Evolutionary conservation across 1,284 basidiomycete genomes (phyloP).

Genomic region (Hemileia vastatrix): DNA sequence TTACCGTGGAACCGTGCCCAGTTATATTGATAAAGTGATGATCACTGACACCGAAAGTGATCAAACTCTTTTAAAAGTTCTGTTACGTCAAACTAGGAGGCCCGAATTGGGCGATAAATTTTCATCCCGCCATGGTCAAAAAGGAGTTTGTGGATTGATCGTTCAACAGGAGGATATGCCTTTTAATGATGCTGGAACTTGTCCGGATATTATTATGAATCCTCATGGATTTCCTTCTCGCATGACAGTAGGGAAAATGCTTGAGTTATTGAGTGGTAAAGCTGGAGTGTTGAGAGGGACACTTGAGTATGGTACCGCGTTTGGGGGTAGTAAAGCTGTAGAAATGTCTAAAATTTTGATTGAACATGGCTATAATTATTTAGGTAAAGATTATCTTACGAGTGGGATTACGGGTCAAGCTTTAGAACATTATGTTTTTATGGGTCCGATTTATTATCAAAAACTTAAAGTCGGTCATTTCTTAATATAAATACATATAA

Average conservation of each 20-base stretch:
- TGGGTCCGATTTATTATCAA: constrained; percentile 98
- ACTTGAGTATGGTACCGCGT: constrained; percentile 74
- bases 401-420: constrained; percentile 96
- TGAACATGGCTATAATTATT: constrained; percentile 91
- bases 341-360: constrained; percentile 95
- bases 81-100: constrained; percentile 89
- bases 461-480: constrained; percentile 47
- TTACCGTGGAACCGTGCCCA: constrained; percentile 75
- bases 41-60: constrained; percentile 88
- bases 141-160: constrained; percentile 96
- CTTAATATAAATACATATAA: not conserved
- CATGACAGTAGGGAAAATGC: constrained; percentile 99
- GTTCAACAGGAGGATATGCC: constrained; percentile 99
- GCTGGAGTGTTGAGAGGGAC: constrained; percentile 73
- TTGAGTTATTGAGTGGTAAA: constrained; percentile 94
- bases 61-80: constrained; percentile 95
- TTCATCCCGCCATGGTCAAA: constrained; percentile 94
- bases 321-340: constrained; percentile 97
- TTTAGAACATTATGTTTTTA: constrained; percentile 93
- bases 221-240: constrained; percentile 99
- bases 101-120: constrained; percentile 99
- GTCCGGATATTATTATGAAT: constrained; percentile 96
- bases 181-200: constrained; percentile 95
- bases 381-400: constrained; percentile 95
- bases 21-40: constrained; percentile 95